Evolutionary conservation across 805 yeast species (phyloP).

Genomic region (Lachancea thermotolerans): DNA sequence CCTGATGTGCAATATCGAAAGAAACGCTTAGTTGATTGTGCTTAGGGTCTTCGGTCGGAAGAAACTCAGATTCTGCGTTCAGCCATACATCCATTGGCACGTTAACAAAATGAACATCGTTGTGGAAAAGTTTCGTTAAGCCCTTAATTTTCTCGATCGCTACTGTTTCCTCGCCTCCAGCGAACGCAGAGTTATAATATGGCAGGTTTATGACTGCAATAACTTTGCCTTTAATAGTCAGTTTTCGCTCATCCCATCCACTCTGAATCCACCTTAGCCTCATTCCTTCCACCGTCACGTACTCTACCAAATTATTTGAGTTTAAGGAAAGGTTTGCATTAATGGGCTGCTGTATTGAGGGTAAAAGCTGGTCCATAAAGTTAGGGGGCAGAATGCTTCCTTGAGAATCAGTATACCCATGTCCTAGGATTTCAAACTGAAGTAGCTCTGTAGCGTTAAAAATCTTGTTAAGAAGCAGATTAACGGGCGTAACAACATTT

Average conservation of each 20-base stretch:
- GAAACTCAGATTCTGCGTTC: conserved; percentile 33
- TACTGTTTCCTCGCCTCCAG: conserved; percentile 16
- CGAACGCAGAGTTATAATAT: conserved; percentile 20
- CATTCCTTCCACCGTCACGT: conserved; percentile 34
- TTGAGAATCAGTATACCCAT: conserved; percentile 1
- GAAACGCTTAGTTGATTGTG: conserved; percentile 31
- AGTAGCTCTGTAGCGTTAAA: conserved; percentile 17
- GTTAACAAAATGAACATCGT: conserved; percentile 38
- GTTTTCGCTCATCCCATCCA: conserved; percentile 24
- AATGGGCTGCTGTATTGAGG: conserved; percentile 18
- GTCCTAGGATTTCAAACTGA: conserved; percentile 17
- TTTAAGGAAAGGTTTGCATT: conserved; percentile 20
- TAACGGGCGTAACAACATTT: conserved; percentile 28
- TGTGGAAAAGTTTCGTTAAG: conserved; percentile 34
- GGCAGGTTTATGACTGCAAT: conserved; percentile 30
- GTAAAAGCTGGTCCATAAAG: conserved; percentile 12
- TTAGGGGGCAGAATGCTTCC: conserved; percentile 14
- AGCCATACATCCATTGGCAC: conserved; percentile 42
- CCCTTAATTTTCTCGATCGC: conserved; percentile 38
- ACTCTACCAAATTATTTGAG: conserved; percentile 26
- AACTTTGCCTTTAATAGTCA: conserved; percentile 37
- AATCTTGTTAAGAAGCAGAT: conserved; percentile 20
- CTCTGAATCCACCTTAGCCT: conserved; percentile 31
- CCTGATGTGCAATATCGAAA: conserved; percentile 37
- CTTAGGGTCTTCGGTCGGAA: conserved; percentile 14